phyloP scores from a whole-genome alignment of 306 rosid species.

The Gillenia trifoliata region DNA sequence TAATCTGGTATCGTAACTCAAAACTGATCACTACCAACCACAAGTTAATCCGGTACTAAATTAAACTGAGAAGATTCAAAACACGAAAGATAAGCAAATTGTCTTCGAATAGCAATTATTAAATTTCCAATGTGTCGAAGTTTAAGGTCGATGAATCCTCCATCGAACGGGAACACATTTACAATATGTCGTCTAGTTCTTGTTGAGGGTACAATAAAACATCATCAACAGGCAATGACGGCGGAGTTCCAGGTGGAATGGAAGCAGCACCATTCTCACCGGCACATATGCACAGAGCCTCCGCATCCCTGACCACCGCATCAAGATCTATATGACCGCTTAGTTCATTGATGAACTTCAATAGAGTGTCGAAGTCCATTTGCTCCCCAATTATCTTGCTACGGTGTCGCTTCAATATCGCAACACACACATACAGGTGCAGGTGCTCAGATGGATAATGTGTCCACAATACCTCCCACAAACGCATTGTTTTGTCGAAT shows the following conservation, averaged over 20 bases:
- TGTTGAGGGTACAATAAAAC: conserved; percentile 55
- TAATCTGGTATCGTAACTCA: neutral
- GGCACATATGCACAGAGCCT: conserved; percentile 83
- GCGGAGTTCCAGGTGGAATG: conserved; percentile 99
- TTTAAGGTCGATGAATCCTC: neutral
- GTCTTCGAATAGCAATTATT: neutral
- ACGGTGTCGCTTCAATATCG: conserved; percentile 77
- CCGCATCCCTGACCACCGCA: conserved; percentile 75
- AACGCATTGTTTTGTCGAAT: conserved; percentile 64
- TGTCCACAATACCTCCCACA: conserved; percentile 98
- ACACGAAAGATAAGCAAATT: neutral
- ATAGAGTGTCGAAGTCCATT: conserved; percentile 95
- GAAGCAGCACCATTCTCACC: conserved; percentile 89
- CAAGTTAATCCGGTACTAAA: neutral
- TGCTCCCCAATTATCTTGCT: conserved; percentile 75
- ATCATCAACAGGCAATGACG: conserved; percentile 77
- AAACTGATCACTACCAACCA: neutral
- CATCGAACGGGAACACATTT: conserved; percentile 11
- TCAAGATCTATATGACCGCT: conserved; percentile 86
- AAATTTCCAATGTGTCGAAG: neutral
- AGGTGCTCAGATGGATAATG: conserved; percentile 86
- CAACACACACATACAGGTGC: conserved; percentile 87
- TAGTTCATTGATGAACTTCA: conserved; percentile 91
- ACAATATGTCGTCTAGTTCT: conserved; percentile 73
- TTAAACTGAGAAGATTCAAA: too few species aligned